Evolutionary conservation across 306 rosid genomes (phyloP).

Genomic region (Inga laurina): DNA sequence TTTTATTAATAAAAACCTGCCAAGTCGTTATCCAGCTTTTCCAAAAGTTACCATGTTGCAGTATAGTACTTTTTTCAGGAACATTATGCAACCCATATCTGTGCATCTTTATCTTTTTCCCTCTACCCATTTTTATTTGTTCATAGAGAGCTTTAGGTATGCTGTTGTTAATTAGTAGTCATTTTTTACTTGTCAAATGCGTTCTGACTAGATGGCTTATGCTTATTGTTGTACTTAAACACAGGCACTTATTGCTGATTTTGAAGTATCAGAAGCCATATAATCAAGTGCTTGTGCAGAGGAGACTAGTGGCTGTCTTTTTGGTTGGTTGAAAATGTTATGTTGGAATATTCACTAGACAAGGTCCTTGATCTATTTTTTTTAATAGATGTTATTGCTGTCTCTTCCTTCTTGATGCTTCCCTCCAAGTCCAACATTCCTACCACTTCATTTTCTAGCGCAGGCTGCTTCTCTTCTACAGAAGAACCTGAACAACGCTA

Average conservation of each 20-base stretch:
- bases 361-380: slow-evolving; percentile 38
- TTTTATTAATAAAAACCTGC: too few relatives aligned
- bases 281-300: slow-evolving; percentile 62
- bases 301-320: slow-evolving; percentile 64
- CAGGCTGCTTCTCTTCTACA: slow-evolving; percentile 64
- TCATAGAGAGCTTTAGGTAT: background rate
- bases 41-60: too few relatives aligned
- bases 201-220: slow-evolving; percentile 11
- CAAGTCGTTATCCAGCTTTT: too few relatives aligned
- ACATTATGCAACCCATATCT: background rate
- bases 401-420: background rate
- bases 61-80: too few relatives aligned
- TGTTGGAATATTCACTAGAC: slow-evolving; percentile 78
- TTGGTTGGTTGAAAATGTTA: slow-evolving; percentile 82
- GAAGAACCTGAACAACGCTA: slow-evolving; percentile 74
- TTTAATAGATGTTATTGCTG: slow-evolving; percentile 1
- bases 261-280: slow-evolving; percentile 82
- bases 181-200: background rate
- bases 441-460: slow-evolving; percentile 32
- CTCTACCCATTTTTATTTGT: background rate
- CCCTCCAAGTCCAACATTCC: background rate
- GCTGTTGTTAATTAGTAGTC: background rate
- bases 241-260: slow-evolving; percentile 72
- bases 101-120: background rate
- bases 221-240: slow-evolving; percentile 18